These are phyloP conservation scores for Hyaloscypha bicolor DNA, from an alignment of 495 filamentous ascomycete genomes.

Conservation along the genomic window DNA sequence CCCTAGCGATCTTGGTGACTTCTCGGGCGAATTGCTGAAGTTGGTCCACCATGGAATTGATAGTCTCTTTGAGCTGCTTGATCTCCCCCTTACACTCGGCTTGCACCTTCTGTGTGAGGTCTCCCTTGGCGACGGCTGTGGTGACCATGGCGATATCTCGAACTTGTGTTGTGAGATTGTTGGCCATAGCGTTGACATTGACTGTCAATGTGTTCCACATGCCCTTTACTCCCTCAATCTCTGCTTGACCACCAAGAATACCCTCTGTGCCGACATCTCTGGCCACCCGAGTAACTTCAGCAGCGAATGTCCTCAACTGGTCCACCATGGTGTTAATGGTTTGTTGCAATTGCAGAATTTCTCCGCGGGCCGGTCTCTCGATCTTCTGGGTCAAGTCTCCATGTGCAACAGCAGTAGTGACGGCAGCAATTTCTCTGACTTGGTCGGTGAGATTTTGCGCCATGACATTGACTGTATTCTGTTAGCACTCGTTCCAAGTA, in stretches of 20 bases:
- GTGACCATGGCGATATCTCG: conserved; percentile 98
- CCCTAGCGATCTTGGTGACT: conserved; percentile 96
- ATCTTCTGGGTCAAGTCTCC: conserved; percentile 97
- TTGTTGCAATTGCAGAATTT: conserved; percentile 94
- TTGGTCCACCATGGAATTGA: conserved; percentile 99
- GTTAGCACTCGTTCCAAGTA: conserved; percentile 31
- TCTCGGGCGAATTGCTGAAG: conserved; percentile 95
- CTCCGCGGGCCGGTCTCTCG: conserved; percentile 88
- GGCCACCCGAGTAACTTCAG: conserved; percentile 94
- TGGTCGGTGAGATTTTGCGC: conserved; percentile 71
- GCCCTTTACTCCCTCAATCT: conserved; percentile 82
- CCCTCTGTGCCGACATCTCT: conserved; percentile 97
- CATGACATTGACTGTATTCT: conserved; percentile 86
- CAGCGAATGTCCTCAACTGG: conserved; percentile 94
- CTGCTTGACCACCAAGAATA: conserved; percentile 94
- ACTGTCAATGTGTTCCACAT: conserved; percentile 97
- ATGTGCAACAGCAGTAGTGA: conserved; percentile 95
- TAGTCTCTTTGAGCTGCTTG: conserved; percentile 91
- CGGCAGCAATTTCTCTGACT: conserved; percentile 96
- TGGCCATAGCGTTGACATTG: conserved; percentile 98
- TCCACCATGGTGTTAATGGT: conserved; percentile 99
- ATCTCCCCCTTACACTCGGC: conserved; percentile 98
- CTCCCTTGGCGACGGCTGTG: conserved; percentile 95
- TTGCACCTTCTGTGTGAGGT: conserved; percentile 95
- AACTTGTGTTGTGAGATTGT: conserved; percentile 96